Percentiles rank a stretch among this genome's conserved stretches.
phyloP scores from a whole-genome alignment of 768 basidiomycete genomes.

The Hericium erinaceus region DNA sequence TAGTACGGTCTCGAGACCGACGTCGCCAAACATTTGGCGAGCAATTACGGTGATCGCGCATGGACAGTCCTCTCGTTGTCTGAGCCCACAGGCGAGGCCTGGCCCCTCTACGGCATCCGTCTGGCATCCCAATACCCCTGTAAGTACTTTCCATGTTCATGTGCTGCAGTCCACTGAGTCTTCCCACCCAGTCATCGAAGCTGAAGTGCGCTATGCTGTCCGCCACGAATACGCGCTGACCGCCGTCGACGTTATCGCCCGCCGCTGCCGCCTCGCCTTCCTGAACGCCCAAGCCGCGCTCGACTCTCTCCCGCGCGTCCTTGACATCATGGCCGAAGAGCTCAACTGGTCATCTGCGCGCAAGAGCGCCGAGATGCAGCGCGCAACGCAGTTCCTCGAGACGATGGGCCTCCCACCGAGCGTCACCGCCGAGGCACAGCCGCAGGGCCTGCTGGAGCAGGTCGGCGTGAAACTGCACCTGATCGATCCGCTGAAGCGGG shows the following conservation, averaged over 20 bases:
- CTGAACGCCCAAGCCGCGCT: conserved; percentile 83
- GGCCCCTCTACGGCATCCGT: conserved; percentile 82
- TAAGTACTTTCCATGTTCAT: conserved; percentile 23
- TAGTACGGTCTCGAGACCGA: conserved; percentile 88
- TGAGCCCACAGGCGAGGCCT: conserved; percentile 62
- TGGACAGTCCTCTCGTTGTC: conserved; percentile 88
- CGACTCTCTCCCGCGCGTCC: conserved; percentile 74
- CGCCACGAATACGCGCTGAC: conserved; percentile 87
- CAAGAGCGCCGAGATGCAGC: conserved; percentile 47
- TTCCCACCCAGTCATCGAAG: conserved; percentile 64
- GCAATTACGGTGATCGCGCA: conserved; percentile 91
- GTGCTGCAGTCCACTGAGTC: neutral
- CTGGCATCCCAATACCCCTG: conserved; percentile 70
- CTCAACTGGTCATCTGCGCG: conserved; percentile 63
- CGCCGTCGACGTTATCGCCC: conserved; percentile 88
- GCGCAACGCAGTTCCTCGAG: conserved; percentile 56
- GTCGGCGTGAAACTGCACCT: neutral
- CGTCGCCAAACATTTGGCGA: conserved; percentile 88
- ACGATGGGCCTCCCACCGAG: conserved; percentile 74
- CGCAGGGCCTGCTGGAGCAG: conserved; percentile 1
- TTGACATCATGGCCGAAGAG: conserved; percentile 87
- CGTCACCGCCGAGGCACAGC: conserved; percentile 1
- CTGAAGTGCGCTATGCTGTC: conserved; percentile 84
- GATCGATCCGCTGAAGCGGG: conserved; percentile 3
- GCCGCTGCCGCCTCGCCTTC: conserved; percentile 90